Evolutionary conservation across 495 filamentous ascomycete genomes (phyloP), one percentile per base, ranked within the genome.

Genomic region (Xylaria telfairii): DNA sequence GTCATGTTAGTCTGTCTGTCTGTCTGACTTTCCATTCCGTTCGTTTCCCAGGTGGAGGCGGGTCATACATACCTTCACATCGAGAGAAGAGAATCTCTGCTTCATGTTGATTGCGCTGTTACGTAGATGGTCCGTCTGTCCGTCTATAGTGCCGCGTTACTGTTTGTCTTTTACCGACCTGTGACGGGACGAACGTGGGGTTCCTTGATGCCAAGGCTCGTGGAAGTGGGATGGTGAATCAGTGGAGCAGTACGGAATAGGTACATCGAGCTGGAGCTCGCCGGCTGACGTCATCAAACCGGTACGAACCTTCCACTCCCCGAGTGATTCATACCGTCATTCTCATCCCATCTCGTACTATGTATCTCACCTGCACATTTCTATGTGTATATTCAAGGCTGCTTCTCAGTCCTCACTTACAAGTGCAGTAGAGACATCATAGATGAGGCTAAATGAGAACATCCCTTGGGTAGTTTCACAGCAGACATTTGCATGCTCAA

Each of bases 51-150:
- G n/a, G n/a, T n/a, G n/a, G n/a, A n/a, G n/a, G n/a, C n/a, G n/a
- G n/a, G n/a, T n/a, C 24, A 44, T 68, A 37, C 61, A 17, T 84
- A 93, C 92, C 86, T 93, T 92, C 72, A 97, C 92, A 79, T 97
- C 95, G 60, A 97, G 82, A 3, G 94, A 97, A 17, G 95, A 98
- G 83, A 97, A 98, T 81, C 96, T 87, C 78, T 98, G 96, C 87
- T 99, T 99, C 96, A 99, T 99, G 44, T 82, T 90, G 80, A 8
- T 44, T 17, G 17, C 26, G 34, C 46, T 53, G 8, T 21, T 15
- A 28, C 46, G 5, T n/a, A 37, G 34, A 8, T 0, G 28, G 26
- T 13, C n/a, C n/a, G 17, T 13, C 26, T 7, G 15, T 34, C 12
- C 17, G 44, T 34, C 17, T 51, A 17, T 21, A 12, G 19, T 59